Percentiles rank a stretch among this genome's conserved stretches.
These are phyloP conservation scores for Inga oerstediana DNA, from an alignment of 306 rosid genomes.

Conservation along the genomic window DNA sequence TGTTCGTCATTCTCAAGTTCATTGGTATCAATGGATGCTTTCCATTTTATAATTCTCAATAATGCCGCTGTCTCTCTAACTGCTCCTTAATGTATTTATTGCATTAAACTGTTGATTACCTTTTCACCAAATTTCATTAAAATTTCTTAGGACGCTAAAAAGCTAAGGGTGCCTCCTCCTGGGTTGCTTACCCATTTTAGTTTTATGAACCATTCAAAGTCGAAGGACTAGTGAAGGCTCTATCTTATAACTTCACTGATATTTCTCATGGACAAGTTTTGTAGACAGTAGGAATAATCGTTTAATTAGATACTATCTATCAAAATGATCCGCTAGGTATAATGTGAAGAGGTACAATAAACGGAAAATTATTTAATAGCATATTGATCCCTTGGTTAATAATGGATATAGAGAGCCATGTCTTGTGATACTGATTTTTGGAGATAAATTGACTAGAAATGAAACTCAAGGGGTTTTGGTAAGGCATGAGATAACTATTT, in stretches of 20 bases:
- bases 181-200: not conserved
- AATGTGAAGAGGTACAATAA: not conserved
- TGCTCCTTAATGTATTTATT: conserved; percentile 36
- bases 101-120: conserved; percentile 28
- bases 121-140: conserved; percentile 32
- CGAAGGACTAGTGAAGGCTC: not conserved
- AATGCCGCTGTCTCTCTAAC: conserved; percentile 37
- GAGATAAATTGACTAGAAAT: not conserved
- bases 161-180: not conserved
- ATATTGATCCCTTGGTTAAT: not conserved
- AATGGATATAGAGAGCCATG: too few species aligned
- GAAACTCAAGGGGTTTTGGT: not conserved
- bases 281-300: not conserved
- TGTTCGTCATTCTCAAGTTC: not conserved
- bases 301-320: not conserved
- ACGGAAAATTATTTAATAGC: not conserved
- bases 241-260: not conserved
- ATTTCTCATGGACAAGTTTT: not conserved
- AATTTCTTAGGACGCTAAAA: not conserved
- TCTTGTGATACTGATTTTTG: not conserved
- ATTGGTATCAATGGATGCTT: not conserved
- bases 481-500: not conserved
- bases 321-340: not conserved
- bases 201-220: not conserved
- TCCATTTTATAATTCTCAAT: conserved; percentile 21